Evolutionary conservation across 495 filamentous ascomycete species (phyloP), one percentile per base, ranked within the genome.

Genomic region (Haplographium delicatum): DNA sequence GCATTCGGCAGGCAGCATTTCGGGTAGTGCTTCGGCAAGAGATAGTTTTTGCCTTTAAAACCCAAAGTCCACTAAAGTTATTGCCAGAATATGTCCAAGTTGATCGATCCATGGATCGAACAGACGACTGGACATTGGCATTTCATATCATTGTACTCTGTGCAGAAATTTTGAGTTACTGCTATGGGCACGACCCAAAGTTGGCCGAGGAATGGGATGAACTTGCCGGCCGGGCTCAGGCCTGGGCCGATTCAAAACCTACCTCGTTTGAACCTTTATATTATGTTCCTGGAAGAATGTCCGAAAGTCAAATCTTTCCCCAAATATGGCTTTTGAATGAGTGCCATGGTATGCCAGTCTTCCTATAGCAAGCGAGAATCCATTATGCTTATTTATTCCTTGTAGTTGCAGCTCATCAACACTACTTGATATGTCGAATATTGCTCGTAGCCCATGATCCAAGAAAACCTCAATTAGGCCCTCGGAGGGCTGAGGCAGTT

Each of bases 371-470:
- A 4, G 4, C 3, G 0, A 19, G 15, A 35, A 3, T 19, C 22
- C 5, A 6, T 15, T 15, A 39, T 4, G 16, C 11, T 15, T 5
- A 10, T 19, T 43, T 8, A 24, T 13, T 7, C 4, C 35, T 18
- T 39, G 16, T 4, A 39, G 64, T 68, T 5, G 62, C 64, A 2
- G 71, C 62, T 0, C 45, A 66, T 15, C 67, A 68, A 25, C 65
- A 69, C 42, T 51, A 66, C 7, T 65, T 68, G 25, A 61, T 73
- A 10, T 62, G 67, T 1, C 59, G 62, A 5, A 67, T 74, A 24
- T 51, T 74, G 24, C 62, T 74, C n/a, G 50, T 59, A 0, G 65
- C 68, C 11, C 68, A 71, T 51, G 65, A 73, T 46, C 71, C 70
- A 2, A 60, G 57, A 4, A 25, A 67, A 2, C 68, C 70, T 0